Evolutionary conservation across 495 filamentous ascomycete species (phyloP), one percentile per base, ranked within the genome.

Genomic region (Astrocystis sublimbata): DNA sequence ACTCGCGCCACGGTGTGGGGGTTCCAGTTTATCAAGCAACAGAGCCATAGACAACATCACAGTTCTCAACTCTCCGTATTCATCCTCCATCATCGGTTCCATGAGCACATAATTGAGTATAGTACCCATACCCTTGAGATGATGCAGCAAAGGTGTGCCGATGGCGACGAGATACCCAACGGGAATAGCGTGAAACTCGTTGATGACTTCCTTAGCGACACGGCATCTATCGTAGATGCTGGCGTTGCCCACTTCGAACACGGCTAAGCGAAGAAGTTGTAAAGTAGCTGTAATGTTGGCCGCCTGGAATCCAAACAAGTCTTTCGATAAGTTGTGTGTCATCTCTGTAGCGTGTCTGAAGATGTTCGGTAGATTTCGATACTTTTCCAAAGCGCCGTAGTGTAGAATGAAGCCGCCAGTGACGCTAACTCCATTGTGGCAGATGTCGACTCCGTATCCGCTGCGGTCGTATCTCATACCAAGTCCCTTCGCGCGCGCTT

Each of bases 241-340:
- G 36, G 70, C 71, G 17, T 51, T 72, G 40, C 76, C 78, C 0
- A 74, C 69, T 3, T 76, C 76, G 58, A 82, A 74, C 8, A 81
- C 68, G 5, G 79, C 71, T 72, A 83, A 81, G 9, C 79, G 78
- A 6, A 83, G 73, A 10, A 83, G 74, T 57, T 81, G 78, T 12
- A 83, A 64, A 4, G 79, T 83, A 4, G 79, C 79, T 26, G 77
- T 73, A 43, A 84, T 83, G 55, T 83, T 82, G 41, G 81, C 81
- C n/a, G 79, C 78, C 65, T 83, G 80, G 47, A 83, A 82, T 1
- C 79, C 76, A 53, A 78, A 79, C 1, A 77, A 68, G 61, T 81
- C 75, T 23, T 71, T 68, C 36, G 51, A 35, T 63, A 69, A 65
- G 76, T 76, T 26, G 12, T 67, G 68, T 8, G 75, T 76, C 24